Evolutionary conservation across 345 rosid species (phyloP).

Genomic region (Xanthoceras sorbifolium): DNA sequence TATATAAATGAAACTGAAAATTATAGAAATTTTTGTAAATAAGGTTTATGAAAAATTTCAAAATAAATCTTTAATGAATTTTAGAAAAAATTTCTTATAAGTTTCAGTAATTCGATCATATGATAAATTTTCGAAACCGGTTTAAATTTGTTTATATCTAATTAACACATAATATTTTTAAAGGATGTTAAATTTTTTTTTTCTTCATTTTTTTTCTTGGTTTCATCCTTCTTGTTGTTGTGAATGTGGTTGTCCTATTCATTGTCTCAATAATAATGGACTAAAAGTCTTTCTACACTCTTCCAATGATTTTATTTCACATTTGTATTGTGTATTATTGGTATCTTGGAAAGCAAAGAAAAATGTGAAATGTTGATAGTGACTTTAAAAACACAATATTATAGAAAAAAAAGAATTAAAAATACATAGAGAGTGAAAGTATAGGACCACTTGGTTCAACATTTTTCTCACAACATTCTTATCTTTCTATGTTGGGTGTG

Average conservation of each 20-base stretch:
- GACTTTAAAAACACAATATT: background rate
- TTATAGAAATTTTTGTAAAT: background rate
- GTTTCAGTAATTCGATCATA: no score
- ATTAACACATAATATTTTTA: background rate
- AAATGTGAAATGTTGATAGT: background rate
- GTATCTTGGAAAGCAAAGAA: background rate
- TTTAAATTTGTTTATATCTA: no score
- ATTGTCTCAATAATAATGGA: background rate
- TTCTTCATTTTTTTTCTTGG: background rate
- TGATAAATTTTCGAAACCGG: no score
- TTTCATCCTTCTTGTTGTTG: background rate
- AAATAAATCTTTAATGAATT: no score
- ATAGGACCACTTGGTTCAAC: slow-evolving; percentile 17
- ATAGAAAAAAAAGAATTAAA: background rate
- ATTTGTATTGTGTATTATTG: slow-evolving; percentile 15
- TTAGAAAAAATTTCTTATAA: no score
- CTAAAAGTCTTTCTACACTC: slow-evolving; percentile 13
- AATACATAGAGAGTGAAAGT: background rate
- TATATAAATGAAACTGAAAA: no score
- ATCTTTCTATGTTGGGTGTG: background rate
- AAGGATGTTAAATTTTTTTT: background rate
- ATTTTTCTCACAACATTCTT: slow-evolving; percentile 6
- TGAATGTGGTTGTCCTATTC: background rate
- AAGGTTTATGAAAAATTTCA: no score
- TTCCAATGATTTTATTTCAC: slow-evolving; percentile 1